A percentile compares a stretch with the other conserved stretches of the same genome.
Conservation (phyloP, 2,329 filamentous ascomycete species). For the Pyrenochaeta sp. region DNA sequence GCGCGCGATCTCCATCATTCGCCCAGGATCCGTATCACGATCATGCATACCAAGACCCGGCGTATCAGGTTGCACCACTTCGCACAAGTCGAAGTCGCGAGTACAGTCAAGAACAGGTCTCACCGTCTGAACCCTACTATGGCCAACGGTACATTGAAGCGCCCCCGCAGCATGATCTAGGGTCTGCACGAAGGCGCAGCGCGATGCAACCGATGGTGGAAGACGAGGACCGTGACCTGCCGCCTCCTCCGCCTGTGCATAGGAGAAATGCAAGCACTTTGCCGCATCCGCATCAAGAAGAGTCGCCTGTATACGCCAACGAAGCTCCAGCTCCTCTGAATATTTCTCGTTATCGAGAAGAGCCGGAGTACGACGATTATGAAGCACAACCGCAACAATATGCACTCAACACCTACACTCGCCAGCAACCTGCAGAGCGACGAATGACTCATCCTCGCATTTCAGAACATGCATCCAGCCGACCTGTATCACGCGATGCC, state of each 20-base stretch:
- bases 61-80: constrained; percentile 45
- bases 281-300: constrained; percentile 33
- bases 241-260: constrained; percentile 50
- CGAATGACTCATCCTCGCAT: constrained; percentile 41
- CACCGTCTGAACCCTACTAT: constrained; percentile 42
- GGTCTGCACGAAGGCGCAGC: constrained; percentile 52
- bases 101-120: constrained; percentile 28
- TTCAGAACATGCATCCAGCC: constrained; percentile 28
- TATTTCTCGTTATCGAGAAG: constrained; percentile 36
- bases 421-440: constrained; percentile 35
- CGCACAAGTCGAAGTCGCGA: constrained; percentile 38
- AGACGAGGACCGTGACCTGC: constrained; percentile 64
- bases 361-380: constrained; percentile 28
- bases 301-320: constrained; percentile 28
- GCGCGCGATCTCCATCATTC: constrained; percentile 19
- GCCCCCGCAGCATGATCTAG: constrained; percentile 48
- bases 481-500: constrained; percentile 43
- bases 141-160: constrained; percentile 41
- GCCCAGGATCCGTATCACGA: constrained; percentile 36
- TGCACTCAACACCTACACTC: constrained; percentile 27
- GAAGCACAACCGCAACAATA: constrained; percentile 38
- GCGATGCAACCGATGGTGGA: constrained; percentile 70
- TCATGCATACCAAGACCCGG: constrained; percentile 39
- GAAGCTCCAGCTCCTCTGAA: constrained; percentile 46
- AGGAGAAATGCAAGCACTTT: constrained; percentile 43